Conservation (phyloP, 805 yeast species). For the Tetrapisispora nanseiensis region DNA sequence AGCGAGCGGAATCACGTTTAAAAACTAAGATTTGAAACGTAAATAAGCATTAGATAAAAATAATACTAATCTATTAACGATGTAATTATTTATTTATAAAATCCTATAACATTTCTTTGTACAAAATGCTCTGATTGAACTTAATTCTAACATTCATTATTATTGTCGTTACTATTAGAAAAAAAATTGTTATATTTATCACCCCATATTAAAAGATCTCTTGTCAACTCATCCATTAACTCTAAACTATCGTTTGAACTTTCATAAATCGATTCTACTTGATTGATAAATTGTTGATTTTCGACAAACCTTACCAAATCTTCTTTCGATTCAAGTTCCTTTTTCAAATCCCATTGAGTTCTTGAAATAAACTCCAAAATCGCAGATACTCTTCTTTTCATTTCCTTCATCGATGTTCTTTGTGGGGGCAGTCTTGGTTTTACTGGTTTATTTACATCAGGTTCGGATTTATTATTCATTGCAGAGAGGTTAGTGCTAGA, state of each 20-base stretch:
- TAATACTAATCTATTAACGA: no score
- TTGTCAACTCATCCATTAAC: constrained; percentile 64
- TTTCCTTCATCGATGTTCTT: constrained; percentile 65
- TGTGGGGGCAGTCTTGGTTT: constrained; percentile 78
- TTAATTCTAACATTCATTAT: not conserved
- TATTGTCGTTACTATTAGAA: not conserved
- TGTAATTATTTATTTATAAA: no score
- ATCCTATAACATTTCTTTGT: not conserved
- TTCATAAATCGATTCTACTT: constrained; percentile 36
- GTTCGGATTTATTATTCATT: constrained; percentile 26
- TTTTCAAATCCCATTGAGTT: constrained; percentile 72
- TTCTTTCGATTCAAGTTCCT: constrained; percentile 54
- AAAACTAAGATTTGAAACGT: no score
- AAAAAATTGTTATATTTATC: constrained; percentile 38
- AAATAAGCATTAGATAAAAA: no score
- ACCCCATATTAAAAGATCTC: constrained; percentile 70
- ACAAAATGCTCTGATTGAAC: not conserved
- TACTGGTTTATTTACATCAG: constrained; percentile 58
- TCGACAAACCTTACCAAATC: constrained; percentile 39
- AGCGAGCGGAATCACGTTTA: no score
- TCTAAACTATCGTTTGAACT: constrained; percentile 51
- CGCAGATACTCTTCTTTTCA: constrained; percentile 81
- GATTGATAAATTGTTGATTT: constrained; percentile 31
- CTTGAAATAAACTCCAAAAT: constrained; percentile 85
- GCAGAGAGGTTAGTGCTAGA: constrained; percentile 11